These are phyloP conservation scores for Rhizopogon salebrosus DNA, from an alignment of 768 basidiomycete species.

Conservation along the genomic window DNA sequence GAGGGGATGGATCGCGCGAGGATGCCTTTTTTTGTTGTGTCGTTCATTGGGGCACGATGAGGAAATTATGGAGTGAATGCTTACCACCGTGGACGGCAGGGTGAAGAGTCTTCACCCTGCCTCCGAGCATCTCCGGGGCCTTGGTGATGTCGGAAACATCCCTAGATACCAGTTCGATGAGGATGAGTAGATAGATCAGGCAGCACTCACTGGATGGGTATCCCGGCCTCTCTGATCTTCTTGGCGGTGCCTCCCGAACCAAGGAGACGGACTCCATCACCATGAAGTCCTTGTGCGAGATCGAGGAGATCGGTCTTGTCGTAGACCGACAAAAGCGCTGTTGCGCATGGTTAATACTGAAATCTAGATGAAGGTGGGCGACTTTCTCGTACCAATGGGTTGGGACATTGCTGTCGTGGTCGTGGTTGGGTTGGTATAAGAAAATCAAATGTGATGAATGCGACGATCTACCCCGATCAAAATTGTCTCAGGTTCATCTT, in stretches of 20 bases:
- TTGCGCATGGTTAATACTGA: constrained; percentile 12
- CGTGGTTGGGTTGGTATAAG: too few species aligned
- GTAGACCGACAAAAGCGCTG: constrained; percentile 92
- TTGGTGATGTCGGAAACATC: constrained; percentile 98
- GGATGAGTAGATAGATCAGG: not conserved
- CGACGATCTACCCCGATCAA: too few species aligned
- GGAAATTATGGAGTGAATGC: constrained; percentile 10
- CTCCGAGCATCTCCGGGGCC: constrained; percentile 98
- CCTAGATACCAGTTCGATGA: constrained; percentile 36
- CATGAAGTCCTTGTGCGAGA: constrained; percentile 80
- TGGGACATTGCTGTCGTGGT: not conserved
- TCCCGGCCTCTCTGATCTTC: constrained; percentile 90
- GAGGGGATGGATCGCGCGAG: constrained; percentile 89
- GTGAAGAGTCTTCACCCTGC: constrained; percentile 96
- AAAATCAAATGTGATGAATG: too few species aligned
- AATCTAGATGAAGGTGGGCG: too few species aligned
- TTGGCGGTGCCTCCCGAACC: constrained; percentile 98
- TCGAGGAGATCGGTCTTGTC: constrained; percentile 90
- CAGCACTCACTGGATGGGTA: constrained; percentile 76
- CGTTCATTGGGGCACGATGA: constrained; percentile 1
- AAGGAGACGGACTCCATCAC: constrained; percentile 79
- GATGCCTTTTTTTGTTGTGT: constrained; percentile 61
- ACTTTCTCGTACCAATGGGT: not conserved
- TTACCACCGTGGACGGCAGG: constrained; percentile 96
- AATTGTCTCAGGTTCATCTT: too few species aligned